A percentile compares a stretch with the other conserved stretches of the same genome.
These are phyloP conservation scores for Colletotrichum orchidophilum DNA, from an alignment of 2,329 filamentous ascomycete genomes.

Conservation along the genomic window DNA sequence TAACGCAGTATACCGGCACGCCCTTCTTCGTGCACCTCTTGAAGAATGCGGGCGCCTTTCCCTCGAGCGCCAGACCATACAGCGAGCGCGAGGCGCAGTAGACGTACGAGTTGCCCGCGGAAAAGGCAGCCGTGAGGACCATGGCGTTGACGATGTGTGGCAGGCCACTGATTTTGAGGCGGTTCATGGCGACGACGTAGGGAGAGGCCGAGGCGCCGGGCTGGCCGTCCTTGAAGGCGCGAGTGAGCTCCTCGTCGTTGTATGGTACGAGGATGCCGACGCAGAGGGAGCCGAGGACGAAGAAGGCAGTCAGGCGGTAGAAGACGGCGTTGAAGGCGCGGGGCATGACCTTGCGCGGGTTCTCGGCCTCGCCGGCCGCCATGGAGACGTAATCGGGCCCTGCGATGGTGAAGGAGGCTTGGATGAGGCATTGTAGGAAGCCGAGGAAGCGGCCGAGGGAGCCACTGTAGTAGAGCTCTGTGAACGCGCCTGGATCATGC, in stretches of 20 bases:
- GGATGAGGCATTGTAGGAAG: slow-evolving; percentile 79
- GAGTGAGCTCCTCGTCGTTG: slow-evolving; percentile 69
- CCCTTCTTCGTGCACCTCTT: slow-evolving; percentile 69
- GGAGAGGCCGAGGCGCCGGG: slow-evolving; percentile 76
- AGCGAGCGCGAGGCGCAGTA: slow-evolving; percentile 76
- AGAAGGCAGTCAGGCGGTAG: slow-evolving; percentile 79
- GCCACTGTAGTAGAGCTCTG: slow-evolving; percentile 70
- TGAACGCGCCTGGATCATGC: slow-evolving; percentile 75
- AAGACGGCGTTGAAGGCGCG: slow-evolving; percentile 82
- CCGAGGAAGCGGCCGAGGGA: slow-evolving; percentile 77
- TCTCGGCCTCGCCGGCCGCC: slow-evolving; percentile 74
- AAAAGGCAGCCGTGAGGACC: slow-evolving; percentile 73
- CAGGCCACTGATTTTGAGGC: slow-evolving; percentile 68
- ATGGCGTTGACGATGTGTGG: slow-evolving; percentile 80
- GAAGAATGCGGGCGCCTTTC: slow-evolving; percentile 70
- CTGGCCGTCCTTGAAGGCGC: slow-evolving; percentile 65
- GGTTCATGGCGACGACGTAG: slow-evolving; percentile 74
- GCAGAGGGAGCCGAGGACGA: slow-evolving; percentile 76
- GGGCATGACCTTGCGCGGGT: slow-evolving; percentile 75
- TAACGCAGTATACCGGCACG: slow-evolving; percentile 79
- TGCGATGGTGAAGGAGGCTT: slow-evolving; percentile 71
- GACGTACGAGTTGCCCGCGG: slow-evolving; percentile 71
- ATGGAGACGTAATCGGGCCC: slow-evolving; percentile 62
- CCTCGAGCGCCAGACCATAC: slow-evolving; percentile 74
- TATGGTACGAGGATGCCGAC: slow-evolving; percentile 78